Evolutionary conservation across 805 yeast genomes (phyloP), one percentile per base, ranked within the genome.

Genomic region (Cyberlindnera americana): DNA sequence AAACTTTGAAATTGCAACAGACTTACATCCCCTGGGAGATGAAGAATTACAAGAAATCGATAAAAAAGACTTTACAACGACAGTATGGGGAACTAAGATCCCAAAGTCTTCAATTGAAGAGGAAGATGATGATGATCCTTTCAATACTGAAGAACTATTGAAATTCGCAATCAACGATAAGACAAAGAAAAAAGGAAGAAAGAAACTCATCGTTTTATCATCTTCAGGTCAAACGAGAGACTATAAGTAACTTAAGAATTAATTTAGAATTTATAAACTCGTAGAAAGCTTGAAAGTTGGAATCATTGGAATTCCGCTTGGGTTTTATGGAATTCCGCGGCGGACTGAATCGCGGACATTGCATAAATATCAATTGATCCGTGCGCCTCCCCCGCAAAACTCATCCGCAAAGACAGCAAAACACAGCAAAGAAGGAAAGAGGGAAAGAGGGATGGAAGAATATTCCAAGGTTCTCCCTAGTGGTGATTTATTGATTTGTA

Each of bases 81-180:
- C 93, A 0, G 78, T 85, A 3, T 85, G 95, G 95, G 95, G 95
- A 0, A 84, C 93, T 0, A 58, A 61, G 23, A 60, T 59, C 11
- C 64, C 46, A 56, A 54, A 47, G 19, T 13, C 40, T 3, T 55
- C 43, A 38, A 55, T 45, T 25, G 65, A 57, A 16, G 61, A 57
- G 43, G 65, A 52, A 3, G 57, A 48, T 29, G 60, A 51, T 49
- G 49, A 47, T 53, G 40, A 60, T 56, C 28, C 49, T 44, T 16
- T 37, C 55, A 41, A 49, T 54, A 40, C 41, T 27, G 43, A 46
- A 29, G 43, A 40, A 31, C 26, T 40, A 44, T 23, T 43, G 40
- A 33, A 43, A 39, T 22, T 37, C 28, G 45, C 45, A 6, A 29
- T 41, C 3, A 35, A 36, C 18, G 32, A 31, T 4, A 21, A 15